phyloP scores from a whole-genome alignment of 257 asterid species.

The Capsicum baccatum region DNA sequence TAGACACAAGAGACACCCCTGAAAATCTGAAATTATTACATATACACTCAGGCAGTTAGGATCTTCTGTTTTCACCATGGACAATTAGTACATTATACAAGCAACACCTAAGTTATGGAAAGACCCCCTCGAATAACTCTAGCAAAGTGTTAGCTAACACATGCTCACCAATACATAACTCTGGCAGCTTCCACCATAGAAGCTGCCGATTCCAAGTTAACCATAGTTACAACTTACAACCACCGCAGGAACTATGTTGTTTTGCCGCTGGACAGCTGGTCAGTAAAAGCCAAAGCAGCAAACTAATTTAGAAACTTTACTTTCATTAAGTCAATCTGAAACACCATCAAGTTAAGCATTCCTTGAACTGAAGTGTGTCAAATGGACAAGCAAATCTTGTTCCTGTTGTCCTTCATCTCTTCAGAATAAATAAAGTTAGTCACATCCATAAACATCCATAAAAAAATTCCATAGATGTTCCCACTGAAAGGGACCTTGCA shows the following conservation, averaged over 20 bases:
- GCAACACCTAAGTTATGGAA: conserved; percentile 8
- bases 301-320: neutral
- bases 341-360: neutral
- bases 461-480: neutral
- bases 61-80: neutral
- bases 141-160: neutral
- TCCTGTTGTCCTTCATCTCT: neutral
- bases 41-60: no score
- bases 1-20: no score
- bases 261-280: neutral
- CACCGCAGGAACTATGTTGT: neutral
- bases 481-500: neutral
- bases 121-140: neutral
- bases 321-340: neutral
- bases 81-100: neutral
- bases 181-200: conserved; percentile 9
- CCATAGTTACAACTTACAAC: neutral
- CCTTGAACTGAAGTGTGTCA: neutral
- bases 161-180: neutral
- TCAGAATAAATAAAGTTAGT: neutral
- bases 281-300: neutral
- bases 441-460: neutral
- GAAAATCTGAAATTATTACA: no score
- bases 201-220: neutral
- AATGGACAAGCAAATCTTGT: neutral